Evolutionary conservation across 2,329 filamentous ascomycete genomes (phyloP).

Genomic region (Kalmusia sp.): DNA sequence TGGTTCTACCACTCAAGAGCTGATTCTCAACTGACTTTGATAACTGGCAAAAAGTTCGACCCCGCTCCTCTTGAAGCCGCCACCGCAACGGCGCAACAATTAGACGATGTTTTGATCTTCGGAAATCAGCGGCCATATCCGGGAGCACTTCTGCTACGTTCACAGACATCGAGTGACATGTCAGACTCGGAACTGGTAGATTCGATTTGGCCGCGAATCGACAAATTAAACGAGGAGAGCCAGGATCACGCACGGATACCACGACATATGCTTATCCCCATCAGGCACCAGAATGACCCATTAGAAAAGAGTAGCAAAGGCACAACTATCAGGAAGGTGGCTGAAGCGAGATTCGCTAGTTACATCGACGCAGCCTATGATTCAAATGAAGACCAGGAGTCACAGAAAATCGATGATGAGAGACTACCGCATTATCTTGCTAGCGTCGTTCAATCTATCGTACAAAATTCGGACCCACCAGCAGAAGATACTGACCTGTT

Average conservation of each 20-base stretch:
- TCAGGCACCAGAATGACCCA: constrained; percentile 43
- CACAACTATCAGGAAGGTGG: constrained; percentile 60
- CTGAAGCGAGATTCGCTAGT: constrained; percentile 57
- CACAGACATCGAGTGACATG: constrained; percentile 27
- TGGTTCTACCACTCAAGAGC: constrained; percentile 70
- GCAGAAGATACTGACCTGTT: constrained; percentile 60
- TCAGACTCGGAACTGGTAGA: constrained; percentile 50
- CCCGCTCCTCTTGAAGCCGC: constrained; percentile 66
- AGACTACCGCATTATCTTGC: constrained; percentile 30
- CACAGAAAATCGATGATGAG: constrained; percentile 33
- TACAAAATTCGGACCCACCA: constrained; percentile 29
- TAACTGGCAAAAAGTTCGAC: constrained; percentile 74
- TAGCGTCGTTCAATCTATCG: constrained; percentile 26
- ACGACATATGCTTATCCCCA: constrained; percentile 58
- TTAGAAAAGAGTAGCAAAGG: constrained; percentile 70
- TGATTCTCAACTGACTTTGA: constrained; percentile 67
- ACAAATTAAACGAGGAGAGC: constrained; percentile 56
- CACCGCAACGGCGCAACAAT: constrained; percentile 54
- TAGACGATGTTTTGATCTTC: constrained; percentile 67
- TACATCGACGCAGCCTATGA: constrained; percentile 58
- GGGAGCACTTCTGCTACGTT: constrained; percentile 63
- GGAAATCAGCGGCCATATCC: constrained; percentile 64
- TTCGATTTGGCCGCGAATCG: constrained; percentile 52
- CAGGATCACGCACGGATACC: constrained; percentile 61
- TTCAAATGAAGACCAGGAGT: constrained; percentile 21